A percentile compares a stretch with the other conserved stretches of the same genome.
Conservation (phyloP, 306 rosid species). For the Lathyrus sativus region DNA sequence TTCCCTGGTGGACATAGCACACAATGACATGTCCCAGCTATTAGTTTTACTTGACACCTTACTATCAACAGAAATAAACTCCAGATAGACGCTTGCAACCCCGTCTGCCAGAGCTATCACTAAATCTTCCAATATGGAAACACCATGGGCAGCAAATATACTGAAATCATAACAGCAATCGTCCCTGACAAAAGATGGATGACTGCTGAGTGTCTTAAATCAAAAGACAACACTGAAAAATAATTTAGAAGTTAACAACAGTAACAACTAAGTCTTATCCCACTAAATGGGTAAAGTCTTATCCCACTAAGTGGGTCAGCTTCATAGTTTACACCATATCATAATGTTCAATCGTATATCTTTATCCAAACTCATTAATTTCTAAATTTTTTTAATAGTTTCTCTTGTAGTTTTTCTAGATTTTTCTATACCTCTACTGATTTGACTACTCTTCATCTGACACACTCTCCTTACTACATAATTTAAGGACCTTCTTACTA, state of each 20-base stretch:
- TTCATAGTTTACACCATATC: too few relatives aligned
- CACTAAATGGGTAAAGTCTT: too few relatives aligned
- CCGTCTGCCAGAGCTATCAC: conserved; percentile 83
- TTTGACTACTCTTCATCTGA: too few relatives aligned
- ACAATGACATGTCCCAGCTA: conserved; percentile 61
- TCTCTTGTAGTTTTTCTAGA: too few relatives aligned
- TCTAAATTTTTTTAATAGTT: too few relatives aligned
- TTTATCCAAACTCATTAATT: too few relatives aligned
- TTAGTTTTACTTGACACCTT: conserved; percentile 64
- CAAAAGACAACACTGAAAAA: conserved; percentile 8
- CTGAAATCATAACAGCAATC: conserved; percentile 57
- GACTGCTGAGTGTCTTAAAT: conserved; percentile 37
- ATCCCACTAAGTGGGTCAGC: too few relatives aligned
- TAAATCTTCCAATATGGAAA: conserved; percentile 89
- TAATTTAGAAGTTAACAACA: conserved; percentile 14
- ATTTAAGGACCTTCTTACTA: too few relatives aligned
- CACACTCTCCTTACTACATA: too few relatives aligned
- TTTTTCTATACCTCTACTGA: too few relatives aligned
- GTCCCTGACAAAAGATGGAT: conserved; percentile 53
- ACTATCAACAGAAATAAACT: conserved; percentile 90
- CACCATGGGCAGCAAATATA: conserved; percentile 67
- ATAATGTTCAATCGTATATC: too few relatives aligned
- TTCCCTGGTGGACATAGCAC: conserved; percentile 83
- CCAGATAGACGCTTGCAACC: conserved; percentile 77
- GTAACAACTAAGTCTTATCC: too few relatives aligned